Percentiles rank a stretch among this genome's conserved stretches.
Conservation (phyloP, 169 alveolate genomes). For the Plasmodium sp. region DNA sequence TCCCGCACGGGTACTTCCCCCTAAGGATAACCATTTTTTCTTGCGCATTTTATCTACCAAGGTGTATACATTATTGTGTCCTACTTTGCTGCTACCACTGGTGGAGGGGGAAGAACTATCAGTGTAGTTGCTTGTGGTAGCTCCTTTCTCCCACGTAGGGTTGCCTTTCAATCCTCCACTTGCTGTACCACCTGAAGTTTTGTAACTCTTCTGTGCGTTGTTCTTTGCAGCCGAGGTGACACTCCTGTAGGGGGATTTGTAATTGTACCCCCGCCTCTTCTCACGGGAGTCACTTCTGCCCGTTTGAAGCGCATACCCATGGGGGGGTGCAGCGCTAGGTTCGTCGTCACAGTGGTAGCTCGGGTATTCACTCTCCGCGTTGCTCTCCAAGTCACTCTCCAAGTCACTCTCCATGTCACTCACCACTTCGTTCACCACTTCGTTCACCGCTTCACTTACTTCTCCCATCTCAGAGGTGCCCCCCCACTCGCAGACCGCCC, state of each 20-base stretch:
- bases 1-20: neutral
- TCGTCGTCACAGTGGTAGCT: neutral
- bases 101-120: neutral
- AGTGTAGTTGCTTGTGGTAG: neutral
- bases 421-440: neutral
- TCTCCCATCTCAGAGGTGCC: neutral
- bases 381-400: too few species aligned
- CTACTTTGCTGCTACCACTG: neutral
- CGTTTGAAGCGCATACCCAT: neutral
- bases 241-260: neutral
- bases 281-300: neutral
- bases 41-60: neutral
- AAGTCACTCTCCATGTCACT: too few species aligned
- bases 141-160: neutral
- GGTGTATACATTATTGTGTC: neutral
- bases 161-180: neutral
- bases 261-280: neutral
- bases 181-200: neutral
- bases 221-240: neutral
- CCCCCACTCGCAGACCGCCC: neutral
- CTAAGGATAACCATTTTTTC: neutral
- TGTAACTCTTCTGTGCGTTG: neutral
- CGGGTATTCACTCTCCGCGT: neutral
- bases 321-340: neutral
- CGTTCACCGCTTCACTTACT: neutral